Conservation (phyloP, 2,329 filamentous ascomycete genomes). For the Sporothrix brunneoviolacea region DNA sequence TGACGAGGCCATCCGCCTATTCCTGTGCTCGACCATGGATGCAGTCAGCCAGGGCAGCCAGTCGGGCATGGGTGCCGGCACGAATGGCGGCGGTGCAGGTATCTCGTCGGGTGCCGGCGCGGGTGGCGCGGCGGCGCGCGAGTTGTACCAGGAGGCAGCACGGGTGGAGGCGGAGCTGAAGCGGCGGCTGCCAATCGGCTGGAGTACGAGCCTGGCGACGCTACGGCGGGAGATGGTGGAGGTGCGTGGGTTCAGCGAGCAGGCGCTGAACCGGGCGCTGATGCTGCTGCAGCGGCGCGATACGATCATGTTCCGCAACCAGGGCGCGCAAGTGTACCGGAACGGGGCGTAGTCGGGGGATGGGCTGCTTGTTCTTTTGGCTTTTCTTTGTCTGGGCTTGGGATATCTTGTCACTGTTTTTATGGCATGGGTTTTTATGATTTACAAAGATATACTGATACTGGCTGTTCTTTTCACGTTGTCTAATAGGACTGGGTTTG, state of each 20-base stretch:
- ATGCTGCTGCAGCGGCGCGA: slow-evolving; percentile 82
- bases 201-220: slow-evolving; percentile 85
- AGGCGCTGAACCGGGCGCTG: slow-evolving; percentile 74
- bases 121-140: slow-evolving; percentile 66
- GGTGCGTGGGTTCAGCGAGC: slow-evolving; percentile 81
- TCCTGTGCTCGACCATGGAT: slow-evolving; percentile 96
- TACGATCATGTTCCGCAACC: slow-evolving; percentile 74
- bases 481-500: background rate
- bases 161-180: slow-evolving; percentile 86
- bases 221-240: slow-evolving; percentile 87
- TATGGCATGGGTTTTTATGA: slow-evolving; percentile 2
- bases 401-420: background rate
- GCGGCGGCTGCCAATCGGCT: slow-evolving; percentile 83
- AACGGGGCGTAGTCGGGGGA: slow-evolving; percentile 50
- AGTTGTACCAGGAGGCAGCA: slow-evolving; percentile 82
- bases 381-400: background rate
- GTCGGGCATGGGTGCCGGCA: slow-evolving; percentile 9
- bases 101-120: slow-evolving; percentile 40
- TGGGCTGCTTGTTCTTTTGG: background rate
- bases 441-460: slow-evolving; percentile 3
- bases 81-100: slow-evolving; percentile 8
- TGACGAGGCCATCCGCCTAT: slow-evolving; percentile 93
- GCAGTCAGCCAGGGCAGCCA: slow-evolving; percentile 80
- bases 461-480: background rate
- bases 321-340: slow-evolving; percentile 67